phyloP scores from a whole-genome alignment of 495 filamentous ascomycete genomes.

The Hypoxylon rickii region DNA sequence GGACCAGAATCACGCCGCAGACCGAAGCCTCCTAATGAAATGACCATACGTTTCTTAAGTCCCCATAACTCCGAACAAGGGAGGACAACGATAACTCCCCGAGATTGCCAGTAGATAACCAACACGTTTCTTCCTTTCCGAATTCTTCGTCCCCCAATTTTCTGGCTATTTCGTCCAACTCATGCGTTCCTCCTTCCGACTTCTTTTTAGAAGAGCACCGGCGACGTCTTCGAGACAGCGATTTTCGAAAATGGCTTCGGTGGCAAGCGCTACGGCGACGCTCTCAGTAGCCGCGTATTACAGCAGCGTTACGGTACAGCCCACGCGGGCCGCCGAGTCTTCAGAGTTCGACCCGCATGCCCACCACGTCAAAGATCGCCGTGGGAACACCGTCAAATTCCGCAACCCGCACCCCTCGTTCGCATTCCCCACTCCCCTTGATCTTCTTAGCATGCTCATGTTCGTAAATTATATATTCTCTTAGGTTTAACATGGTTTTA shows the following conservation, averaged over 20 bases:
- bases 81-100: too few relatives aligned
- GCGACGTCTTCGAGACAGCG: neutral
- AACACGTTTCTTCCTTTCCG: too few relatives aligned
- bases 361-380: slow-evolving; percentile 43
- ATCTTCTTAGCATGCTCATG: slow-evolving; percentile 1
- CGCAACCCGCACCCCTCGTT: slow-evolving; percentile 43
- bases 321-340: slow-evolving; percentile 16
- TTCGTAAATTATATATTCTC: slow-evolving; percentile 1
- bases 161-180: neutral
- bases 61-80: too few relatives aligned
- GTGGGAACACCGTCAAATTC: slow-evolving; percentile 42
- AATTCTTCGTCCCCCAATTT: too few relatives aligned
- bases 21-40: too few relatives aligned
- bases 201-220: slow-evolving; percentile 20
- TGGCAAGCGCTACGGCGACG: slow-evolving; percentile 14
- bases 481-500: neutral
- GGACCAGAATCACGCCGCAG: too few relatives aligned
- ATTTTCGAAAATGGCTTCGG: slow-evolving; percentile 21
- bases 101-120: too few relatives aligned
- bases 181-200: slow-evolving; percentile 14
- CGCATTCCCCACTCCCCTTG: slow-evolving; percentile 2
- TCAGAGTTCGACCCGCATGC: slow-evolving; percentile 32
- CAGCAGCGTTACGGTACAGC: slow-evolving; percentile 32
- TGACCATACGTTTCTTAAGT: too few relatives aligned
- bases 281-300: slow-evolving; percentile 34